phyloP scores from a whole-genome alignment of 257 asterid genomes.

The Sherardia arvensis region DNA sequence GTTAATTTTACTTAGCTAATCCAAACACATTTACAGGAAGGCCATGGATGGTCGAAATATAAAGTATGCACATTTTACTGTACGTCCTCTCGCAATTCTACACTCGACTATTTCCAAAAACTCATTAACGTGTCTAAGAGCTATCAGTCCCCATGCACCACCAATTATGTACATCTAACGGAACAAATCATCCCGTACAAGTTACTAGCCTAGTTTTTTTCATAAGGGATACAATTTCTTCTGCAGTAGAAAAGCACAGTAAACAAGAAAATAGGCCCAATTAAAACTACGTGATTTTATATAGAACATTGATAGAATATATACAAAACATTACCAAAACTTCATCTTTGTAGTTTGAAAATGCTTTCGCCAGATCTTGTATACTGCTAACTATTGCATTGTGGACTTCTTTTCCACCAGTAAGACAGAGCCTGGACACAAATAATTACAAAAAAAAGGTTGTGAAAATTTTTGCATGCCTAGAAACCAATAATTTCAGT shows the following conservation, averaged over 20 bases:
- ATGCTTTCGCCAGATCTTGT: slow-evolving; percentile 89
- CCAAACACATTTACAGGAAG: background rate
- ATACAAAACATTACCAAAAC: slow-evolving; percentile 55
- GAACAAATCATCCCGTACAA: background rate
- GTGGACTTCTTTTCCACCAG: slow-evolving; percentile 92
- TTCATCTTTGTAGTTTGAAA: slow-evolving; percentile 83
- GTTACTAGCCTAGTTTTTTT: background rate
- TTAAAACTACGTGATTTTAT: background rate
- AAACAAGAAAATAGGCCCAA: background rate
- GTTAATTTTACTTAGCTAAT: background rate
- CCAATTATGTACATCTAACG: background rate
- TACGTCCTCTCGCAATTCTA: background rate
- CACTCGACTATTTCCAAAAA: background rate
- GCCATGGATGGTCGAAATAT: background rate
- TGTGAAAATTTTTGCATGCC: background rate
- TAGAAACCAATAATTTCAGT: slow-evolving; percentile 3
- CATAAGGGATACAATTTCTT: background rate
- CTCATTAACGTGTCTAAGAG: background rate
- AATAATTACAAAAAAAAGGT: slow-evolving; percentile 6
- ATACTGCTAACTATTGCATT: slow-evolving; percentile 91
- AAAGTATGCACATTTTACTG: background rate
- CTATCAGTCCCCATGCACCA: background rate
- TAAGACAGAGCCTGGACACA: slow-evolving; percentile 73
- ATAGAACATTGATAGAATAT: background rate
- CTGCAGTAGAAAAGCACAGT: background rate